Evolutionary conservation across 169 alveolate species (phyloP).

Genomic region (Eimeria maxima): DNA sequence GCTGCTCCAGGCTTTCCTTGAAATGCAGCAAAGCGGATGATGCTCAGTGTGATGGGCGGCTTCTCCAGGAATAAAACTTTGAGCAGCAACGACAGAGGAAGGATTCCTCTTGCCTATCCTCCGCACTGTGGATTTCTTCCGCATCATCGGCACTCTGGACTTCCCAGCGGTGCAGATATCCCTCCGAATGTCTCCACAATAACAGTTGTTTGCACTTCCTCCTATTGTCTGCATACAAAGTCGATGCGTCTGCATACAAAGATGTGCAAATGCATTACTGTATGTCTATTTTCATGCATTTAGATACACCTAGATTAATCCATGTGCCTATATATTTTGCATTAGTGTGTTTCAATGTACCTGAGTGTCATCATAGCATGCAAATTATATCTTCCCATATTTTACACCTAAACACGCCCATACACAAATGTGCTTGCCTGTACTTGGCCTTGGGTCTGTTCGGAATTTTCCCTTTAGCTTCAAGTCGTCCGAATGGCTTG

Average conservation of each 20-base stretch:
- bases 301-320: too few relatives aligned
- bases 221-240: too few relatives aligned
- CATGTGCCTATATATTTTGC: too few relatives aligned
- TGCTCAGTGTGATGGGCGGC: background rate
- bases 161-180: background rate
- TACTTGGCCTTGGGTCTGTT: background rate
- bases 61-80: too few relatives aligned
- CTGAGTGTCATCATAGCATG: background rate
- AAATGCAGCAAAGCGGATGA: background rate
- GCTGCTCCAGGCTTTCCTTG: constrained; percentile 15
- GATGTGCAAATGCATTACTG: background rate
- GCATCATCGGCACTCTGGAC: background rate
- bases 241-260: background rate
- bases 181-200: background rate
- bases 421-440: background rate
- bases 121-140: too few relatives aligned
- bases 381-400: background rate
- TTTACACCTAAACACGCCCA: background rate
- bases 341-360: too few relatives aligned
- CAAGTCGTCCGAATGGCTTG: background rate
- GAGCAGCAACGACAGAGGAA: too few relatives aligned
- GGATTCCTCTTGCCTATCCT: background rate
- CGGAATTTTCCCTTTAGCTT: background rate
- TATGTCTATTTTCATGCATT: too few relatives aligned
- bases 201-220: background rate